Evolutionary conservation across 1,284 basidiomycete species (phyloP), one percentile per base, ranked within the genome.

Genomic region (Tilletia horrida): DNA sequence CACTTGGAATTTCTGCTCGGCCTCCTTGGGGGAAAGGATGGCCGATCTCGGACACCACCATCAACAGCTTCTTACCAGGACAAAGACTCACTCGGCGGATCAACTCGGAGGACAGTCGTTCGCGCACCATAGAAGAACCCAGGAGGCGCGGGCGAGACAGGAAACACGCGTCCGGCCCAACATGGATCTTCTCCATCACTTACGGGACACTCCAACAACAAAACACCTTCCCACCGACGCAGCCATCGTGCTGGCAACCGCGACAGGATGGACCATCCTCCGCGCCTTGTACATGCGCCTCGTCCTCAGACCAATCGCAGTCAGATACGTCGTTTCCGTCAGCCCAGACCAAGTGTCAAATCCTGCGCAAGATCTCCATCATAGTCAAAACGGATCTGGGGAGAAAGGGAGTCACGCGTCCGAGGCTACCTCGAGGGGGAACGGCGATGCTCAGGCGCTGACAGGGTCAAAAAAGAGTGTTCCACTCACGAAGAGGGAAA

Each of bases 191-290:
- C 31, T 59, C 55, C 14, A 59, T 25, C 55, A 29, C n/a, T 29
- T 59, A 6, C 55, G 55, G 2, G 18, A 29, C 23, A 59, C 55
- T 13, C 55, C 55, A 3, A 29, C 31, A 29, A 40, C 55, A 9
- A 59, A 59, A 27, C 14, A 59, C 29, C 55, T 59, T 29, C 27
- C 27, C 16, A 73, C 72, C 45, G 79, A 81, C 31, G 69, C 69
- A 3, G 69, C 75, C 29, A 77, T 76, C 62, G 75, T 77, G 1
- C 61, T 63, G n/a, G 76, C 76, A 1, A 74, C 76, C 31, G 77
- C 77, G 27, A 67, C 80, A 29, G 63, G 76, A 63, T 75, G 76
- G 40, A 75, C 77, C 2, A 66, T 73, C 7, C 65, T 75, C 7
- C 71, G 80, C 2, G 75, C 72, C 2, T 62, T 74, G 7, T 61